Conservation (phyloP, 768 basidiomycete genomes). For the Termitomyces heimii region DNA sequence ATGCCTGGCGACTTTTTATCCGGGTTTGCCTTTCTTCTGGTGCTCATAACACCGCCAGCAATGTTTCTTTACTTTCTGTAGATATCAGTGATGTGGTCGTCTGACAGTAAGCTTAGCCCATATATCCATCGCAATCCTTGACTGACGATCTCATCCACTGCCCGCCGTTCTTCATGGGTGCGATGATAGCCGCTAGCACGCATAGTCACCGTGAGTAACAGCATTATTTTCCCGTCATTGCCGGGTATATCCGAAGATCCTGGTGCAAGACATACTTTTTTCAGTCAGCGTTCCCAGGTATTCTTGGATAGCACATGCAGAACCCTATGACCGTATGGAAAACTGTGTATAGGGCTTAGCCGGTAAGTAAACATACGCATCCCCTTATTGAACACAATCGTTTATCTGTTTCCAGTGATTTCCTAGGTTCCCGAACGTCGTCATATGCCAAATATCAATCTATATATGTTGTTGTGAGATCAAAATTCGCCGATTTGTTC, state of each 20-base stretch:
- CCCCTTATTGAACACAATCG: neutral
- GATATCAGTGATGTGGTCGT: slow-evolving; percentile 22
- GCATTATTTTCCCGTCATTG: slow-evolving; percentile 38
- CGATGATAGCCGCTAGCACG: slow-evolving; percentile 42
- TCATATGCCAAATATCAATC: slow-evolving; percentile 25
- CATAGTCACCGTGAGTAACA: slow-evolving; percentile 39
- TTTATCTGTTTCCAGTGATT: slow-evolving; percentile 20
- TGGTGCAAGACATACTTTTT: neutral
- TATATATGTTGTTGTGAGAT: slow-evolving; percentile 33
- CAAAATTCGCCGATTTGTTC: slow-evolving; percentile 32
- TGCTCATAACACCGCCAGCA: slow-evolving; percentile 36
- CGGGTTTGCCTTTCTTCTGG: slow-evolving; percentile 15
- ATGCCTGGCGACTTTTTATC: neutral
- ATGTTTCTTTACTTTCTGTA: slow-evolving; percentile 25
- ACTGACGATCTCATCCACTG: slow-evolving; percentile 19
- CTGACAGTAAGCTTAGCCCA: slow-evolving; percentile 18
- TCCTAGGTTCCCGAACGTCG: slow-evolving; percentile 23
- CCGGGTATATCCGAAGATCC: slow-evolving; percentile 23
- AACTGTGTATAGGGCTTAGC: slow-evolving; percentile 37
- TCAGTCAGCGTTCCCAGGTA: slow-evolving; percentile 20
- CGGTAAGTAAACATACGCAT: slow-evolving; percentile 21
- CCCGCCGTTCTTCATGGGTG: slow-evolving; percentile 32
- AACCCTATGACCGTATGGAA: slow-evolving; percentile 31
- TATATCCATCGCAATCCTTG: neutral
- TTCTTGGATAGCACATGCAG: slow-evolving; percentile 34